Percentiles rank a stretch among this genome's conserved stretches.
phyloP scores from a whole-genome alignment of 768 basidiomycete species.

The Naematelia encephala region DNA sequence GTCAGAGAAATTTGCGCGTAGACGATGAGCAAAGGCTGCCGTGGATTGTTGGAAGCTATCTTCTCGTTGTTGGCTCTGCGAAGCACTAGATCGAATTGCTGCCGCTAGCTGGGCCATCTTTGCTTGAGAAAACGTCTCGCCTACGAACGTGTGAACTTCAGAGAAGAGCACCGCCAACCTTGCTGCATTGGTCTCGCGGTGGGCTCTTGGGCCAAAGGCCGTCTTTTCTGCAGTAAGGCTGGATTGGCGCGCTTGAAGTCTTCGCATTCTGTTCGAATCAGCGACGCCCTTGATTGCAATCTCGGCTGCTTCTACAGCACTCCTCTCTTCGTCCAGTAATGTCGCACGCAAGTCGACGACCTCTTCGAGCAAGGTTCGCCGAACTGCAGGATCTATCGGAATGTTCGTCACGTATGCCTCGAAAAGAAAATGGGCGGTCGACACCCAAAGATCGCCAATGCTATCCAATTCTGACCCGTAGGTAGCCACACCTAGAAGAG shows the following conservation, averaged over 20 bases:
- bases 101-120: constrained; percentile 58
- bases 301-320: constrained; percentile 26
- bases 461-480: background rate
- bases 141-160: constrained; percentile 67
- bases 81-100: constrained; percentile 22
- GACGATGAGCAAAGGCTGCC: constrained; percentile 68
- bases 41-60: constrained; percentile 74
- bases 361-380: constrained; percentile 25
- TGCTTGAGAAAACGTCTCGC: constrained; percentile 57
- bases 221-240: constrained; percentile 11
- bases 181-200: constrained; percentile 15
- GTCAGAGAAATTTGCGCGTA: constrained; percentile 65
- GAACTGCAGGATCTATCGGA: constrained; percentile 79
- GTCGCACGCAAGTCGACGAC: constrained; percentile 16
- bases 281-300: constrained; percentile 32
- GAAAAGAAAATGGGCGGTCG: constrained; percentile 61
- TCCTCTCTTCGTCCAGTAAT: constrained; percentile 27
- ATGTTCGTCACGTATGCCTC: constrained; percentile 74
- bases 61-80: constrained; percentile 57
- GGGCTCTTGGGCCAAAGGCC: constrained; percentile 18
- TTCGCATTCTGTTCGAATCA: constrained; percentile 23
- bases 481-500: background rate
- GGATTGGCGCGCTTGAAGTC: constrained; percentile 3
- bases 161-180: constrained; percentile 52
- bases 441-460: constrained; percentile 61